A percentile compares a stretch with the other conserved stretches of the same genome.
Evolutionary conservation across 1,284 basidiomycete genomes (phyloP).

Genomic region (Gomphus bonarii): DNA sequence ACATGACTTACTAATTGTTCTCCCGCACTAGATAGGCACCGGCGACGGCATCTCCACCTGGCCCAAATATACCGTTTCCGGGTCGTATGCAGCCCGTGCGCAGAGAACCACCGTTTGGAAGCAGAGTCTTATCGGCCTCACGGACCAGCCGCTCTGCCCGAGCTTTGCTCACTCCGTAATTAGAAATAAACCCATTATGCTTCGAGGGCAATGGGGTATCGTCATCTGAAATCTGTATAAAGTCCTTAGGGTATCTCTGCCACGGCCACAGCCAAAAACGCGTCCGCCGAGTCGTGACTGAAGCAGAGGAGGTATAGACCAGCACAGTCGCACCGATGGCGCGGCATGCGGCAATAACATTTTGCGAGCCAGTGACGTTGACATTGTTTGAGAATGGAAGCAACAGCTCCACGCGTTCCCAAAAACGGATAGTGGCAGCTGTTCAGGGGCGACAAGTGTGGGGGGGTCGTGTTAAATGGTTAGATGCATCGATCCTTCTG

Average conservation of each 20-base stretch:
- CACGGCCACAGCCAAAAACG: slow-evolving; percentile 63
- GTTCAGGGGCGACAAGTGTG: too few species aligned
- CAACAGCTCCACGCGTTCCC: slow-evolving; percentile 44
- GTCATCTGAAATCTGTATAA: slow-evolving; percentile 50
- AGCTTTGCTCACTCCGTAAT: slow-evolving; percentile 54
- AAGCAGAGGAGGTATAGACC: slow-evolving; percentile 55
- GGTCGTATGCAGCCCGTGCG: slow-evolving; percentile 64
- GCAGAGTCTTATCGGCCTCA: slow-evolving; percentile 35
- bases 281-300: slow-evolving; percentile 39
- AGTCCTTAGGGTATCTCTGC: slow-evolving; percentile 43
- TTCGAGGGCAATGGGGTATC: slow-evolving; percentile 33
- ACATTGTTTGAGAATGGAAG: slow-evolving; percentile 44
- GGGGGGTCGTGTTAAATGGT: neutral
- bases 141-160: slow-evolving; percentile 46
- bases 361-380: slow-evolving; percentile 55
- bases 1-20: slow-evolving; percentile 31
- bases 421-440: slow-evolving; percentile 67
- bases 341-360: slow-evolving; percentile 39
- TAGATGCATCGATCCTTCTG: slow-evolving; percentile 37
- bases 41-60: slow-evolving; percentile 58
- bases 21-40: slow-evolving; percentile 49
- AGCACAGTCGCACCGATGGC: slow-evolving; percentile 38
- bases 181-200: slow-evolving; percentile 56
- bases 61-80: slow-evolving; percentile 64
- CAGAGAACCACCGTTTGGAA: slow-evolving; percentile 22